phyloP scores from a whole-genome alignment of 331 rosid species.

The Quercus lobata region DNA sequence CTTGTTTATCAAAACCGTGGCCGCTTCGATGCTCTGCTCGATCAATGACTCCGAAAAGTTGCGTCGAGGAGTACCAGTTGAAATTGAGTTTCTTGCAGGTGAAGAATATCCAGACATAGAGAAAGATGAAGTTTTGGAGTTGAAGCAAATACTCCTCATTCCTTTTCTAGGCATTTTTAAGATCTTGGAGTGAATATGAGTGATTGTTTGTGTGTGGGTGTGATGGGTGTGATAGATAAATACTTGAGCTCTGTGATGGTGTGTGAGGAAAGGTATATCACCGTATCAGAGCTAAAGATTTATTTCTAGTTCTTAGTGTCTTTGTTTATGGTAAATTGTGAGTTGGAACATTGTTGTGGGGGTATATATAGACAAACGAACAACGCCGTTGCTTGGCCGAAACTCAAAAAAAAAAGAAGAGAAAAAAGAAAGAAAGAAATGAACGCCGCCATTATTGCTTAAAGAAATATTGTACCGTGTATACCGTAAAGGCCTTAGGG shows the following conservation, averaged over 20 bases:
- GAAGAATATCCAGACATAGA: conserved; percentile 9
- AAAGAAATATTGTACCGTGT: too few relatives aligned
- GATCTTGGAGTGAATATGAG: too few relatives aligned
- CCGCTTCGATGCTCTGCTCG: conserved; percentile 32
- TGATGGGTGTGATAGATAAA: background rate
- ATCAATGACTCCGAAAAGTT: conserved; percentile 27
- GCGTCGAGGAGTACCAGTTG: conserved; percentile 14
- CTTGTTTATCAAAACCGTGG: conserved; percentile 39
- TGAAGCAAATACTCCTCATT: conserved; percentile 39
- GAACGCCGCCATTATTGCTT: too few relatives aligned
- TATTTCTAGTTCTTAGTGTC: background rate
- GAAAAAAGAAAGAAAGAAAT: too few relatives aligned
- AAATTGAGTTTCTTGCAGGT: conserved; percentile 17
- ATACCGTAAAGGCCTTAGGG: too few relatives aligned
- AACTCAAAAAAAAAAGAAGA: background rate
- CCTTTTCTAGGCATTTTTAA: conserved; percentile 34
- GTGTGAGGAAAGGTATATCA: background rate
- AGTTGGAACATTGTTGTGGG: background rate
- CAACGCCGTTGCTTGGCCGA: background rate
- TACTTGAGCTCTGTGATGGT: background rate
- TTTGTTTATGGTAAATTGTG: background rate
- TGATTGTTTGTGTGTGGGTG: too few relatives aligned
- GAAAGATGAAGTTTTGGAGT: conserved; percentile 32
- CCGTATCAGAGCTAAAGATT: background rate
- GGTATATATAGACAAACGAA: conserved; percentile 1